Conservation (phyloP, 73 alveolate genomes). For the Symbiodinium natans region DNA sequence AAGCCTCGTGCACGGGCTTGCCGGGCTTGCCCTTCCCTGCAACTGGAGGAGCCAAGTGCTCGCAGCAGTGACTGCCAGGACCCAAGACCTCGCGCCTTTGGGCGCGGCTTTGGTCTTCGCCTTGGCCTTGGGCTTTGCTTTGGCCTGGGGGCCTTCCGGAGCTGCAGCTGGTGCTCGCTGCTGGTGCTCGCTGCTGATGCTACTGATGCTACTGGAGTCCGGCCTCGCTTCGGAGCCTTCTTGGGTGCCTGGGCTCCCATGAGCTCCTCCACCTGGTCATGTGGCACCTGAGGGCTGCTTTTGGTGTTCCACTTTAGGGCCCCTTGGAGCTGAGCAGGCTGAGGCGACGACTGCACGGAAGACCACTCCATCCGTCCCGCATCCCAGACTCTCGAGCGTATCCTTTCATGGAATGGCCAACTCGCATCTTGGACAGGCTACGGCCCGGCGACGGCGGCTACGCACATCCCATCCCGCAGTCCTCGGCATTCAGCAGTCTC, state of each 20-base stretch:
- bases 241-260: not conserved
- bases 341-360: not conserved
- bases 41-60: not conserved
- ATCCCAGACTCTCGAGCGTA: not conserved
- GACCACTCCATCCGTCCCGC: not conserved
- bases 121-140: not conserved
- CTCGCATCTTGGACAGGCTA: not conserved
- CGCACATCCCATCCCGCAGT: no score
- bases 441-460: no score
- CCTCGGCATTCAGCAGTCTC: not conserved
- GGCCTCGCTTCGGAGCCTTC: constrained; percentile 5
- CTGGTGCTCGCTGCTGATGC: not conserved
- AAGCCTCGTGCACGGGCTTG: no score
- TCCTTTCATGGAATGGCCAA: not conserved
- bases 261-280: not conserved
- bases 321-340: no score
- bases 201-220: not conserved
- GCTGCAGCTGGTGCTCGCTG: not conserved
- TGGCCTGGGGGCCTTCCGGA: not conserved
- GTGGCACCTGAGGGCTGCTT: not conserved
- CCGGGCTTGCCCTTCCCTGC: not conserved
- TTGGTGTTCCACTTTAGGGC: not conserved
- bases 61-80: not conserved
- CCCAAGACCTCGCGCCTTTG: no score
- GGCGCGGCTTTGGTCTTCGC: not conserved